Percentiles rank a stretch among this genome's conserved stretches.
These are phyloP conservation scores for Leishmania amazonensis DNA, from an alignment of 208 protist species.

Conservation along the genomic window DNA sequence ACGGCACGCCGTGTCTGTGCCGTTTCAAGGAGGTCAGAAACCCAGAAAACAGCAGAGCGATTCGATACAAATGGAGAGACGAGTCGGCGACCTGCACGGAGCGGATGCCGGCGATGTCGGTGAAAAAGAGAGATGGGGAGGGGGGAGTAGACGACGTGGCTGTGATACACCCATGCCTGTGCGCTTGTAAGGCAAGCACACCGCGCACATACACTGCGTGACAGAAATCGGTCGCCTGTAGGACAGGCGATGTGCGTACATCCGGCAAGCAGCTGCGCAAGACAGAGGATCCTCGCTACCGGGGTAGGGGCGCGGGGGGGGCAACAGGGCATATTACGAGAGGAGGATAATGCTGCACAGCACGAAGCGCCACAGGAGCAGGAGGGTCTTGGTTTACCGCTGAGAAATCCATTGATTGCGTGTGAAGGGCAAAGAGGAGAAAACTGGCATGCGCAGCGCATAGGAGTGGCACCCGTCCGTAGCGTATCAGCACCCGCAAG, in stretches of 20 bases:
- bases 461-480: no score
- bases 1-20: not conserved
- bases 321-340: not conserved
- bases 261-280: not conserved
- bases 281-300: not conserved
- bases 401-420: not conserved
- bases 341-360: not conserved
- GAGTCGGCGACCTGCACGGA: not conserved
- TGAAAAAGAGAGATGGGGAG: slow-evolving; percentile 6
- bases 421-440: not conserved
- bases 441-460: not conserved
- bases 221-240: not conserved
- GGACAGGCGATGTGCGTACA: not conserved
- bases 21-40: not conserved
- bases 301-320: not conserved
- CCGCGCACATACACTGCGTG: not conserved
- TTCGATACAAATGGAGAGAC: not conserved
- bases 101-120: not conserved
- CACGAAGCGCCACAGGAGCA: not conserved
- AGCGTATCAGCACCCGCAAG: not conserved
- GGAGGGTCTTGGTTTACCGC: not conserved
- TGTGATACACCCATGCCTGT: not conserved
- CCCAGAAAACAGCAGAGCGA: not conserved
- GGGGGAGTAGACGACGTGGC: slow-evolving; percentile 7
- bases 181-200: not conserved